phyloP scores from a whole-genome alignment of 208 protist genomes.

The Wallacemonas sp. region DNA sequence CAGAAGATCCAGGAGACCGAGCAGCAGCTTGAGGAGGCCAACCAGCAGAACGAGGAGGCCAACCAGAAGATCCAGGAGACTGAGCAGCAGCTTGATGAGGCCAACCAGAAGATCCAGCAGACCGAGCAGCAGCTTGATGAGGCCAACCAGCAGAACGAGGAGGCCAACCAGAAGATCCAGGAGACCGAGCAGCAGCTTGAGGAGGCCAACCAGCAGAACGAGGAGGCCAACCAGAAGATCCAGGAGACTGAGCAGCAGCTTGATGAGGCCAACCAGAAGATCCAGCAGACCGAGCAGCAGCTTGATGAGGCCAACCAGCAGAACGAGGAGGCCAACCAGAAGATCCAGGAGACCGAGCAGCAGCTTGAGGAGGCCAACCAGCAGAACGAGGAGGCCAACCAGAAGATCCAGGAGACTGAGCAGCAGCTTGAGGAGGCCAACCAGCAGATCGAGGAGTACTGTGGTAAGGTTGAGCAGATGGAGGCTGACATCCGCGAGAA shows the following conservation, averaged over 20 bases:
- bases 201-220: constrained; percentile 23
- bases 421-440: constrained; percentile 28
- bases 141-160: constrained; percentile 16
- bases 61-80: constrained; percentile 15
- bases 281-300: constrained; percentile 21
- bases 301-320: constrained; percentile 14
- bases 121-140: constrained; percentile 17
- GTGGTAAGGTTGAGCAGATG: too few relatives aligned
- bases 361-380: constrained; percentile 17
- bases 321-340: constrained; percentile 23
- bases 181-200: constrained; percentile 23
- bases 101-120: constrained; percentile 22
- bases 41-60: constrained; percentile 17
- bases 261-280: constrained; percentile 11
- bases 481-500: too few relatives aligned
- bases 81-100: too few relatives aligned
- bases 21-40: constrained; percentile 20
- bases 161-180: constrained; percentile 16
- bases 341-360: constrained; percentile 19
- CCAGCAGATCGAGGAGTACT: too few relatives aligned
- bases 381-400: constrained; percentile 21
- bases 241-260: constrained; percentile 18
- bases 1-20: constrained; percentile 19
- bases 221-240: constrained; percentile 24
- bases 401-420: constrained; percentile 10